A percentile compares a stretch with the other conserved stretches of the same genome.
These are phyloP conservation scores for Plicaturopsis crispa DNA, from an alignment of 768 basidiomycete species.

Conservation along the genomic window DNA sequence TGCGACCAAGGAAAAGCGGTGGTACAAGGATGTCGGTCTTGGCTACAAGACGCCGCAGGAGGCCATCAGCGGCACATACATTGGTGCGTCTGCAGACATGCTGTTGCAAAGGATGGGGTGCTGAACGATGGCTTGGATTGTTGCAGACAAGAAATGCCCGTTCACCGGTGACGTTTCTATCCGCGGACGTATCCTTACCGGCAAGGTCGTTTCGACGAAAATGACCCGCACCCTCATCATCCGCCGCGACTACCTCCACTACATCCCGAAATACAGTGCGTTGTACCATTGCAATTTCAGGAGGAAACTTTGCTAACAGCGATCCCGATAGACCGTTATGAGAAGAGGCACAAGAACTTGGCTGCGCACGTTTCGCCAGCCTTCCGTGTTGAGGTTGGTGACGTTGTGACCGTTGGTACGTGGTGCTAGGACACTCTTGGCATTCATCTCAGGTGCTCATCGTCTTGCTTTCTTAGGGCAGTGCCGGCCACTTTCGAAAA, in stretches of 20 bases:
- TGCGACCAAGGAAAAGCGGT: constrained; percentile 90
- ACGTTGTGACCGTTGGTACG: constrained; percentile 91
- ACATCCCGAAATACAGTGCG: constrained; percentile 97
- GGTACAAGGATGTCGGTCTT: constrained; percentile 98
- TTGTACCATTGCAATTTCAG: constrained; percentile 10
- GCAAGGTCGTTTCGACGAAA: constrained; percentile 97
- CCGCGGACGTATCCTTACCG: constrained; percentile 97
- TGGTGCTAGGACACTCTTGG: constrained; percentile 12
- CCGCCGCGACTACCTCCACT: constrained; percentile 91
- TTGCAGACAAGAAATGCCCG: constrained; percentile 97
- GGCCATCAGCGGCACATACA: constrained; percentile 94
- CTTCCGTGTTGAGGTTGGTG: constrained; percentile 96
- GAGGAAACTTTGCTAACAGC: constrained; percentile 1
- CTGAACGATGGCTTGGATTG: neutral
- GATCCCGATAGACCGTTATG: constrained; percentile 75
- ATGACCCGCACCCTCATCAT: constrained; percentile 99
- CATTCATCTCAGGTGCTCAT: neutral
- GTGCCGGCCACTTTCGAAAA: constrained; percentile 98
- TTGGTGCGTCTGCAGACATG: constrained; percentile 51
- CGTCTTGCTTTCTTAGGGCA: constrained; percentile 49
- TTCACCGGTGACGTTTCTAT: constrained; percentile 97
- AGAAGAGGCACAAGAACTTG: constrained; percentile 98
- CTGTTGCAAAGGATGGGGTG: neutral
- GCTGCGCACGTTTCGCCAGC: constrained; percentile 96
- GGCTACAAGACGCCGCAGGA: constrained; percentile 96